Base-by-base conservation (phyloP, 1,284 basidiomycete species). In the Fomes fomentarius region DNA sequence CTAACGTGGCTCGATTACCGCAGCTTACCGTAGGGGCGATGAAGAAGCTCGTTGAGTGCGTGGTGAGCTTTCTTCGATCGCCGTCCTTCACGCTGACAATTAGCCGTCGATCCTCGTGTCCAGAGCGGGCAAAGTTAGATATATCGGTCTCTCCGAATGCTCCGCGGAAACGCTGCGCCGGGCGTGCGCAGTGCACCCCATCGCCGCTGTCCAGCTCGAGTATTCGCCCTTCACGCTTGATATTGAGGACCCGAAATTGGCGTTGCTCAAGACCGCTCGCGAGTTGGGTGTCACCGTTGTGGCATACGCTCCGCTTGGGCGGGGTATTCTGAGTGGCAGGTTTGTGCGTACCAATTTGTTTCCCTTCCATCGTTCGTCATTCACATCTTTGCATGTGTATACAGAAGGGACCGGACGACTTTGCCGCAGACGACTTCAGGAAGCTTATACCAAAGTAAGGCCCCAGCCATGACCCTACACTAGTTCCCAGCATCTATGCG, bases 271-370 rank as follows among this genome's bases (percentile, higher is more conserved):
- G 35, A 59, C 68, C 1, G 66, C 68, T 1, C 63, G 69, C 5
- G 68, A 71, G 56, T 65, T 72, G 17, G 68, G 66, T 6, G 58
- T 70, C 24, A 49, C 56, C 63, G 37, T 80, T 52, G 62, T 77
- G 7, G 76, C 76, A 9, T 81, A 78, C 59, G 71, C 71, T 9
- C 77, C 75, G 0, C 63, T 77, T 12, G 75, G 74, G 7, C 62
- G 72, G 2, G 80, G 80, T 0, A 63, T 91, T 42, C 63, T 90
- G 17, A 83, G 83, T 0, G 87, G 87, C 1, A 68, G 69, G 60
- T 75, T 78, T 61, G 77, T 77, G 39, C 43, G 76, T 66, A n/a
- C n/a, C n/a, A n/a, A n/a, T n/a, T n/a, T n/a, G n/a, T n/a, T n/a
- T n/a, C n/a, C n/a, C n/a, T n/a, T n/a, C n/a, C n/a, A n/a, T n/a